Evolutionary conservation across 352 stramenopile species (phyloP).

Genomic region (Halophytophthora batemanensis): DNA sequence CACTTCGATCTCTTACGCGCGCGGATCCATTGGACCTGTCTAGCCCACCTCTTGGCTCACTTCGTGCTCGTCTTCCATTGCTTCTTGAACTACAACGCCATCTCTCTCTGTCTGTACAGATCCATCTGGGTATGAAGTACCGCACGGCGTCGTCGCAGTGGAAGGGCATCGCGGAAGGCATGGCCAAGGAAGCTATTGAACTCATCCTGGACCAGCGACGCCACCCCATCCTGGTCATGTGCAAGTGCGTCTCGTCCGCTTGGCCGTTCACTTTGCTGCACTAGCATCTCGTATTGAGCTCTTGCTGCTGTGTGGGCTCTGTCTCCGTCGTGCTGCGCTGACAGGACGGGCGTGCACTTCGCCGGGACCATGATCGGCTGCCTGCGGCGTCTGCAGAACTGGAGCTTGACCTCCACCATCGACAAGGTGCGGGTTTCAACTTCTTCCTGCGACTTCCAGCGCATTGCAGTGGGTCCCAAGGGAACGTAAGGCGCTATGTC

Average conservation of each 20-base stretch:
- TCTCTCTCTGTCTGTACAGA: slow-evolving; percentile 39
- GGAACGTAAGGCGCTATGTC: no score
- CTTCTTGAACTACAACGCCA: no score
- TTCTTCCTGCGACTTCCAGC: not conserved
- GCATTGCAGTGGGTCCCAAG: not conserved
- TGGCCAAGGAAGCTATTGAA: slow-evolving; percentile 86
- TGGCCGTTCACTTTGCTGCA: not conserved
- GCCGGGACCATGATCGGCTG: slow-evolving; percentile 80
- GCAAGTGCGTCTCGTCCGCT: slow-evolving; percentile 59
- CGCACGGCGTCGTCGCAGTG: slow-evolving; percentile 62
- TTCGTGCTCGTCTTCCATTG: not conserved
- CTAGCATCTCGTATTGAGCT: not conserved
- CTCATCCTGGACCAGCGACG: slow-evolving; percentile 75
- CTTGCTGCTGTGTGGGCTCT: not conserved
- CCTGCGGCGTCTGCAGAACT: slow-evolving; percentile 79
- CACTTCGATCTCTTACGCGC: not conserved
- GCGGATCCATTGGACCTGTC: not conserved
- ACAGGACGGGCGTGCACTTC: slow-evolving; percentile 71
- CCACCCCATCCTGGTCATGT: slow-evolving; percentile 85
- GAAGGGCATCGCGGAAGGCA: slow-evolving; percentile 71
- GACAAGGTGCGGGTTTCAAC: slow-evolving; percentile 52
- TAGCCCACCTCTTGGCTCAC: not conserved
- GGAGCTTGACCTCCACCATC: slow-evolving; percentile 84
- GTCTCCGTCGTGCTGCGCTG: not conserved
- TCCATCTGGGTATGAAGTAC: slow-evolving; percentile 83